phyloP scores from a whole-genome alignment of 352 stramenopile genomes.

The Phytophthora macrochlamydospora region DNA sequence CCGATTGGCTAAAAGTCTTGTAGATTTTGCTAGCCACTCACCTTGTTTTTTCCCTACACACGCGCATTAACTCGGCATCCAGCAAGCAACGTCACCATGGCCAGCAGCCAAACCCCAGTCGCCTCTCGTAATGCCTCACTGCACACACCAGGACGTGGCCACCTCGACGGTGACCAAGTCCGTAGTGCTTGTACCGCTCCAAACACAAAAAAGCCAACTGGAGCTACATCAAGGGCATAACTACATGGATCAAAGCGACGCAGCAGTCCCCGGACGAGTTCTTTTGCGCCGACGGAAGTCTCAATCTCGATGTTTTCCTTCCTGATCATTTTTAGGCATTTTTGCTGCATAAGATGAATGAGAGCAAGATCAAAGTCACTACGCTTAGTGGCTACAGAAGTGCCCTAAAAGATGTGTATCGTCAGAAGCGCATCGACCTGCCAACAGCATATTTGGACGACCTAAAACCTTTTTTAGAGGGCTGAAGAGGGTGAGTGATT shows the following conservation, averaged over 20 bases:
- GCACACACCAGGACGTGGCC: not conserved
- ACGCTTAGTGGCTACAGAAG: slow-evolving; percentile 13
- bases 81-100: not conserved
- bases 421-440: slow-evolving; percentile 1
- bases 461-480: slow-evolving; percentile 15
- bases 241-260: not conserved
- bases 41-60: not conserved
- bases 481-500: slow-evolving; percentile 1
- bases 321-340: slow-evolving; percentile 12
- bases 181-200: not conserved
- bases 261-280: not conserved
- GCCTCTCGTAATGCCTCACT: not conserved
- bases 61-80: not conserved
- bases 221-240: not conserved
- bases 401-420: slow-evolving; percentile 14
- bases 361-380: slow-evolving; percentile 2
- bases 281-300: not conserved
- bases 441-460: slow-evolving; percentile 5
- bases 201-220: not conserved
- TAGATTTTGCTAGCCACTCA: not conserved
- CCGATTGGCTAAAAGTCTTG: no score
- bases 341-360: slow-evolving; percentile 17
- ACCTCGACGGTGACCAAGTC: not conserved
- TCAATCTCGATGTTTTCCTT: slow-evolving; percentile 5
- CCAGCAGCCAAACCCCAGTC: not conserved